A percentile compares a stretch with the other conserved stretches of the same genome.
These are phyloP conservation scores for Vanrija humicola DNA, from an alignment of 1,284 basidiomycete genomes.

Conservation along the genomic window DNA sequence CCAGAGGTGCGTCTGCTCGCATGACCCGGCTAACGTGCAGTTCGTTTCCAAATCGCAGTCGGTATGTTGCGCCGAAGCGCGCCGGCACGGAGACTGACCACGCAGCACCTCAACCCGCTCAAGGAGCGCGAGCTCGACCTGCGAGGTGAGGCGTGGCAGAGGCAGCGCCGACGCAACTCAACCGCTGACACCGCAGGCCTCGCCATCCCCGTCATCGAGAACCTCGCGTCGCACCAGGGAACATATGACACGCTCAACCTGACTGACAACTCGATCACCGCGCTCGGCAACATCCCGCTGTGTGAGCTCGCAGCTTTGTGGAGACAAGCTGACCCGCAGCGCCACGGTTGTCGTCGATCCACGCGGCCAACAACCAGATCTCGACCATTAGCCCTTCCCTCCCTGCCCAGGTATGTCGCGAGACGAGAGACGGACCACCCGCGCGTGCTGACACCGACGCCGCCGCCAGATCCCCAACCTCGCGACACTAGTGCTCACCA, in stretches of 20 bases:
- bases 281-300: constrained; percentile 87
- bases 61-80: constrained; percentile 24
- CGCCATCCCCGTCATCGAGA: constrained; percentile 98
- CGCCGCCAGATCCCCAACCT: constrained; percentile 45
- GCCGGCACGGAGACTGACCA: constrained; percentile 4
- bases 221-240: constrained; percentile 92
- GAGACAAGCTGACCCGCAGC: constrained; percentile 55
- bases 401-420: constrained; percentile 36
- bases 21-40: constrained; percentile 15
- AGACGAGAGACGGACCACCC: not conserved
- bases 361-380: constrained; percentile 95
- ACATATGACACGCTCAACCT: constrained; percentile 68
- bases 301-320: constrained; percentile 26
- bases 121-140: constrained; percentile 95
- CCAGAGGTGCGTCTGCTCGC: constrained; percentile 42
- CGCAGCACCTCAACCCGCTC: constrained; percentile 69
- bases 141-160: no score
- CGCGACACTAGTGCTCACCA: constrained; percentile 46
- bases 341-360: constrained; percentile 77
- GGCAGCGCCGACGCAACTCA: no score
- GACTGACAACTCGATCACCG: constrained; percentile 91
- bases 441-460: not conserved
- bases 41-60: constrained; percentile 46
- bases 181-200: constrained; percentile 64
- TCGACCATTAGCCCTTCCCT: constrained; percentile 62